phyloP scores from a whole-genome alignment of 2,329 filamentous ascomycete genomes.

The Trematosphaeria pertusa region DNA sequence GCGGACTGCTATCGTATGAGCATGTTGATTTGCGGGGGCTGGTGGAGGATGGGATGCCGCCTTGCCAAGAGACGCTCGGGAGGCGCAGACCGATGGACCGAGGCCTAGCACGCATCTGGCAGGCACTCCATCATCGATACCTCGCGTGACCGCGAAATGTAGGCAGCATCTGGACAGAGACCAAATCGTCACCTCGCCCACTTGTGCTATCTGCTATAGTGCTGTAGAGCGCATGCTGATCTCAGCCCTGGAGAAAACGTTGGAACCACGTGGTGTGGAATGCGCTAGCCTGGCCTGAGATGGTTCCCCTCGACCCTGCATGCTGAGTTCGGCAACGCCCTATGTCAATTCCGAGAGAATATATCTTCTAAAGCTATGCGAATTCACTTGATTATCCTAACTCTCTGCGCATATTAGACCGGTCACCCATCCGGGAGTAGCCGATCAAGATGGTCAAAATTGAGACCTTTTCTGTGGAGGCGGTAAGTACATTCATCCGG shows the following conservation, averaged over 20 bases:
- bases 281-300: too few relatives aligned
- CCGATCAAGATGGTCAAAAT: conserved; percentile 63
- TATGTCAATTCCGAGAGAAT: conserved; percentile 21
- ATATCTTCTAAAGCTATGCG: conserved; percentile 8
- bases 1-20: conserved; percentile 27
- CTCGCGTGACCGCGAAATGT: background rate
- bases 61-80: background rate
- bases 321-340: conserved; percentile 25
- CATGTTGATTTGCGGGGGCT: conserved; percentile 32
- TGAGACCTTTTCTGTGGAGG: conserved; percentile 73
- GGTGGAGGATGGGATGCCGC: conserved; percentile 10
- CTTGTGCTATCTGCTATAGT: too few relatives aligned
- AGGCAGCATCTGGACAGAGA: too few relatives aligned
- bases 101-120: conserved; percentile 12
- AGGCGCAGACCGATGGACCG: conserved; percentile 12
- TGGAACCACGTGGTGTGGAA: background rate
- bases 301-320: too few relatives aligned
- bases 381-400: too few relatives aligned
- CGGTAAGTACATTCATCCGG: conserved; percentile 53
- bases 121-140: conserved; percentile 2
- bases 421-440: too few relatives aligned
- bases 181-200: too few relatives aligned
- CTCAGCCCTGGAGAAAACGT: too few relatives aligned
- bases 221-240: too few relatives aligned
- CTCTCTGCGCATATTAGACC: too few relatives aligned